Base-by-base conservation (phyloP, 441 rosid species). In the Capsella rubella region DNA sequence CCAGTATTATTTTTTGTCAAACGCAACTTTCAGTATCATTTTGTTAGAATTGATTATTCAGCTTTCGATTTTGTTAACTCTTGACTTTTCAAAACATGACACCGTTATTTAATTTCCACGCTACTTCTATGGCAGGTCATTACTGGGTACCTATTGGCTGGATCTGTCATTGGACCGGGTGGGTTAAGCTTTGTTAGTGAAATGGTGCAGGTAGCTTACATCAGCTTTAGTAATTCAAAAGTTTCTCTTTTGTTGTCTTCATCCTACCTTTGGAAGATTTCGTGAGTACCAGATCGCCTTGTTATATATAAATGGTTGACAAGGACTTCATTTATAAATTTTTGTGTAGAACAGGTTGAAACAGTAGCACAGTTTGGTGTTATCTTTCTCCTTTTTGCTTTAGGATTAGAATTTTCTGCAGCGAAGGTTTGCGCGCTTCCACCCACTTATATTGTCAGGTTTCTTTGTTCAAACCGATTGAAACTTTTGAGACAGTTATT, bases 341-440 rank as follows among this genome's bases (percentile, higher is more conserved):
- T 71, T 75, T 49, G 9, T 71, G 68, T 79, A 60, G 71, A 65
- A 62, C 87, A 92, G 99, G 97, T 92, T 64, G 99, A 95, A 89
- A 95, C 99, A 55, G 97, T 95, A 74, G 97, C 97, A 79, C 97
- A 95, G 71, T 95, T 95, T 72, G 99, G 99, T 75, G 99, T 95
- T 42, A 89, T 95, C 71, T 95, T 95, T 84, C 99, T 95, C 71
- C 95, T 95, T 69, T 95, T 95, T 81, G 99, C 97, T 11, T 74
- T 95, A 79, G 99, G 99, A 74, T 83, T 95, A 72, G 99, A 95
- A 82, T 95, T 95, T 77, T 95, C 97, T 3, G 70, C 89, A 8
- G 74, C 94, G 51, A 95, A 92, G 97, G 99, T 95, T 81, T 72
- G 78, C 73, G 72, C 71, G 27, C 27, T 76, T 64, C 58, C 71